Evolutionary conservation across 2,329 filamentous ascomycete species (phyloP).

Genomic region (Paecilomyces niveus): DNA sequence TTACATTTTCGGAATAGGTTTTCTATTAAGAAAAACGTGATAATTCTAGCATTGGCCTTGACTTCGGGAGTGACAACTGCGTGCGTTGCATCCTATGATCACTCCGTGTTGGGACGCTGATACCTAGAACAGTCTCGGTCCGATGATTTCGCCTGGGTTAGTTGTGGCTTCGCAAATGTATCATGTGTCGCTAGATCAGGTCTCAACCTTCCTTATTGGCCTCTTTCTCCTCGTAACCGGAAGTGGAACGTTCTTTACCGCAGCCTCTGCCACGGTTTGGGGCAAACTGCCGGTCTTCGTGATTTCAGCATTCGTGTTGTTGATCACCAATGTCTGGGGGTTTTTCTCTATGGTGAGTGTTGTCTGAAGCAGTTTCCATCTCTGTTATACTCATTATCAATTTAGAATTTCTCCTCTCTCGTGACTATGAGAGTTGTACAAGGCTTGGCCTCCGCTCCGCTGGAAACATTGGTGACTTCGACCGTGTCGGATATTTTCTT

Average conservation of each 20-base stretch:
- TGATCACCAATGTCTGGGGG: slow-evolving; percentile 33
- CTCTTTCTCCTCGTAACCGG: slow-evolving; percentile 35
- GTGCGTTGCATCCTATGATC: slow-evolving; percentile 9
- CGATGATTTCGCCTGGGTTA: slow-evolving; percentile 35
- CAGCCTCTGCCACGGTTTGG: slow-evolving; percentile 30
- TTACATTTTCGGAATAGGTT: slow-evolving; percentile 9
- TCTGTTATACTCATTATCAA: neutral
- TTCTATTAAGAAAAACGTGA: slow-evolving; percentile 15
- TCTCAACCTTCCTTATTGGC: slow-evolving; percentile 25
- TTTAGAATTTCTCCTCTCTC: slow-evolving; percentile 29
- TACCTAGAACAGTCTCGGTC: slow-evolving; percentile 24
- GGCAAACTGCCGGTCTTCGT: slow-evolving; percentile 32
- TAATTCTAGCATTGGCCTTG: slow-evolving; percentile 16
- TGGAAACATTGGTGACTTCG: slow-evolving; percentile 11
- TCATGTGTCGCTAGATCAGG: slow-evolving; percentile 29
- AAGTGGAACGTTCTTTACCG: slow-evolving; percentile 35
- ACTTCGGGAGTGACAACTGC: slow-evolving; percentile 19
- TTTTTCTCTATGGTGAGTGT: slow-evolving; percentile 25
- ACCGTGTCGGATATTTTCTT: slow-evolving; percentile 12
- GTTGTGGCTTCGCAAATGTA: slow-evolving; percentile 28
- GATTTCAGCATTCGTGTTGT: slow-evolving; percentile 27
- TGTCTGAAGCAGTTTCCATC: neutral
- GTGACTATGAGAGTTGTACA: slow-evolving; percentile 22
- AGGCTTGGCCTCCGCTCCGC: slow-evolving; percentile 8
- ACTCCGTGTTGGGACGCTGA: neutral